Conservation (phyloP, 805 yeast species). For the Clavispora carvajalis region DNA sequence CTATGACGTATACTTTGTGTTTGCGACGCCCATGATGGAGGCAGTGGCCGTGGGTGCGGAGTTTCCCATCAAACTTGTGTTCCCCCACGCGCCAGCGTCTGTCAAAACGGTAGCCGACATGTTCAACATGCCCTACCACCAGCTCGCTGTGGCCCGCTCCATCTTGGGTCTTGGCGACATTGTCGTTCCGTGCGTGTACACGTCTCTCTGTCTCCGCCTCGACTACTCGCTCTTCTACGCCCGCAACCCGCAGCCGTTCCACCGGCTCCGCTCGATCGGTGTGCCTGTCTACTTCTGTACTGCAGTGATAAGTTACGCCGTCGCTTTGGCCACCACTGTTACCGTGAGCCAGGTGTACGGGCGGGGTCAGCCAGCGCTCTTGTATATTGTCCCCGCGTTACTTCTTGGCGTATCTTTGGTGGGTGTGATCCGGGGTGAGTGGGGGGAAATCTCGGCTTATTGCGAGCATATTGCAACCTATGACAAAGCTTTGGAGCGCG, state of each 20-base stretch:
- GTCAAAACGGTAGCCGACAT: not conserved
- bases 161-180: slow-evolving; percentile 65
- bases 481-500: slow-evolving; percentile 2
- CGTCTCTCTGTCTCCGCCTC: slow-evolving; percentile 49
- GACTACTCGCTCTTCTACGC: slow-evolving; percentile 38
- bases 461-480: slow-evolving; percentile 24
- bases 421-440: slow-evolving; percentile 40
- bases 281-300: slow-evolving; percentile 43
- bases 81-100: slow-evolving; percentile 29
- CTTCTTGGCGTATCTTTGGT: slow-evolving; percentile 24
- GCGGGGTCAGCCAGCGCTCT: slow-evolving; percentile 62
- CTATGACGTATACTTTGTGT: slow-evolving; percentile 66
- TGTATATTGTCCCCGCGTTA: slow-evolving; percentile 54
- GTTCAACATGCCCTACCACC: not conserved
- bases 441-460: slow-evolving; percentile 34
- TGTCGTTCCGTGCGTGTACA: slow-evolving; percentile 52
- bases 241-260: slow-evolving; percentile 11
- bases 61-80: slow-evolving; percentile 47
- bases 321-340: slow-evolving; percentile 43
- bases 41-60: slow-evolving; percentile 53
- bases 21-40: slow-evolving; percentile 56
- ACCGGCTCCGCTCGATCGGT: slow-evolving; percentile 29
- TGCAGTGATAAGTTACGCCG: slow-evolving; percentile 42
- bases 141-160: slow-evolving; percentile 12
- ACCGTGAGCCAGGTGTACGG: slow-evolving; percentile 32